Evolutionary conservation across 345 rosid genomes (phyloP).

Genomic region (Iberis pinnata): DNA sequence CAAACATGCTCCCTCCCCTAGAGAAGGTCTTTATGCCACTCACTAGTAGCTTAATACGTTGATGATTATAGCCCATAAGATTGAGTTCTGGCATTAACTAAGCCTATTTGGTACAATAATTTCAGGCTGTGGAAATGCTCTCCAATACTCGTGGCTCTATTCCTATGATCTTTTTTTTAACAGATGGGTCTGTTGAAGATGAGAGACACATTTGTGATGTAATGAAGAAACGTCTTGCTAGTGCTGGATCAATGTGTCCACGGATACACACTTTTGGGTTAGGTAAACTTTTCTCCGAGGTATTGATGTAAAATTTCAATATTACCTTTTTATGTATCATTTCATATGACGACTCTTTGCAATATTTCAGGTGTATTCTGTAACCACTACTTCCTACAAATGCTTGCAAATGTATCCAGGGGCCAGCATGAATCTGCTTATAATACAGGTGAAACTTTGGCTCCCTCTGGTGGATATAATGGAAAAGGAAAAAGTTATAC

Average conservation of each 20-base stretch:
- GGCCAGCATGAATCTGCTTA: conserved; percentile 67
- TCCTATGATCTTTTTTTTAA: conserved; percentile 75
- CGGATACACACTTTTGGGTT: conserved; percentile 79
- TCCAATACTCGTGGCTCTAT: conserved; percentile 46
- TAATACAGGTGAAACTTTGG: conserved; percentile 28
- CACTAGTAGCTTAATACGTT: conserved; percentile 9
- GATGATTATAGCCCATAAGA: not conserved
- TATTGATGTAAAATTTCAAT: not conserved
- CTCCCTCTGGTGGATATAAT: not conserved
- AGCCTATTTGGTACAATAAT: conserved; percentile 19
- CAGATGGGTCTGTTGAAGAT: conserved; percentile 93
- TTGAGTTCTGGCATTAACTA: conserved; percentile 6
- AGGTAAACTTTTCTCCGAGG: conserved; percentile 38
- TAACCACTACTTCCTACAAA: conserved; percentile 79
- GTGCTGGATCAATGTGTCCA: conserved; percentile 47
- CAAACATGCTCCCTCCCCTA: conserved; percentile 64
- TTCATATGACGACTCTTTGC: not conserved
- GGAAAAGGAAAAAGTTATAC: not conserved
- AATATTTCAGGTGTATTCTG: conserved; percentile 64
- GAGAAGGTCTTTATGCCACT: conserved; percentile 46
- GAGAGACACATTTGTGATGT: conserved; percentile 70
- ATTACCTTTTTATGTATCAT: not conserved
- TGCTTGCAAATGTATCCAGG: conserved; percentile 60
- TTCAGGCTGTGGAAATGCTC: conserved; percentile 87
- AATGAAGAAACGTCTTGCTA: conserved; percentile 49